Evolutionary conservation across 2,329 filamentous ascomycete genomes (phyloP).

Genomic region (Cordyceps cateniannulata): DNA sequence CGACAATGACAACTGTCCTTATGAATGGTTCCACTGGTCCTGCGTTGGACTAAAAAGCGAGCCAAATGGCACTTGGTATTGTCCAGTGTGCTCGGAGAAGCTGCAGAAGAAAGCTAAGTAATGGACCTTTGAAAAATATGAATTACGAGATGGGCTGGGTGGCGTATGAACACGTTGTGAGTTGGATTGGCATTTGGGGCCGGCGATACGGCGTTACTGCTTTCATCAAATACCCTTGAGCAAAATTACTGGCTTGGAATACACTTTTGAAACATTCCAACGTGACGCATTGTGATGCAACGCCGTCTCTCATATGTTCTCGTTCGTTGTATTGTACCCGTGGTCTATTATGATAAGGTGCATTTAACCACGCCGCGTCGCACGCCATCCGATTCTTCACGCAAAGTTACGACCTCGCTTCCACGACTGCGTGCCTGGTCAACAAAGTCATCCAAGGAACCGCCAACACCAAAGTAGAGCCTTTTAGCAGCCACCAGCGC

Average conservation of each 20-base stretch:
- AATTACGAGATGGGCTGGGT: neutral
- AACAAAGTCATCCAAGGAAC: conserved; percentile 71
- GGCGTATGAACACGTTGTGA: neutral
- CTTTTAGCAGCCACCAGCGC: conserved; percentile 70
- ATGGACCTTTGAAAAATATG: neutral
- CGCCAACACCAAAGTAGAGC: conserved; percentile 79
- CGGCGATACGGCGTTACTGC: neutral
- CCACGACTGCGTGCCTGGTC: conserved; percentile 43
- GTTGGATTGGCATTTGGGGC: neutral
- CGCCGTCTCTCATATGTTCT: neutral
- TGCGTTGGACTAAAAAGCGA: conserved; percentile 64
- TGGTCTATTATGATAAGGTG: conserved; percentile 22
- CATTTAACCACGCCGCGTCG: conserved; percentile 54
- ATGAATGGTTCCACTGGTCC: conserved; percentile 84
- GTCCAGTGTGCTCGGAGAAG: conserved; percentile 53
- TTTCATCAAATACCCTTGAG: neutral
- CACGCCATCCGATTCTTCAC: conserved; percentile 56
- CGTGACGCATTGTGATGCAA: neutral
- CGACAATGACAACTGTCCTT: conserved; percentile 74
- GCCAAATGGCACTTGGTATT: conserved; percentile 62
- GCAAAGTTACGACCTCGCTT: conserved; percentile 41
- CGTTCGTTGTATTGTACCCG: neutral
- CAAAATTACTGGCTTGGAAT: neutral
- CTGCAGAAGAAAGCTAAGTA: conserved; percentile 35
- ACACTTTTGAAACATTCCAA: neutral